Conservation (phyloP, 2,329 filamentous ascomycete species). For the Graphilbum sp. region DNA sequence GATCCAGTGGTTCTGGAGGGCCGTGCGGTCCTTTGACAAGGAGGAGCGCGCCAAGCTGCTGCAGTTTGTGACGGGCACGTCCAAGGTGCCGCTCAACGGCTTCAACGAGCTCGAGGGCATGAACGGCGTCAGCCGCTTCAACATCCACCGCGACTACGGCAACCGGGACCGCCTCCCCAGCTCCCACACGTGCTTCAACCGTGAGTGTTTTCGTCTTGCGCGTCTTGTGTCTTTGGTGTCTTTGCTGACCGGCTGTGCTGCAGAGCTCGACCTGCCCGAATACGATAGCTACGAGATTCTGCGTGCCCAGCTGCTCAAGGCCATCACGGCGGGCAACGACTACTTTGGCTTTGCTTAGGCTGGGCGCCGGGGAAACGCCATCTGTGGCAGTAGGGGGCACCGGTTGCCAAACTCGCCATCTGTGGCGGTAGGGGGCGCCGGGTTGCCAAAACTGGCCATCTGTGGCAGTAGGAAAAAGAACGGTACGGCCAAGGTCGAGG, state of each 20-base stretch:
- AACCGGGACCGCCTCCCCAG: slow-evolving; percentile 90
- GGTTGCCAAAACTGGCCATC: no score
- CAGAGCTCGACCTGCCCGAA: slow-evolving; percentile 94
- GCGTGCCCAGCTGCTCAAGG: slow-evolving; percentile 76
- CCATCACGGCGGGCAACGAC: slow-evolving; percentile 94
- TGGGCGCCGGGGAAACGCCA: no score
- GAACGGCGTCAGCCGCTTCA: slow-evolving; percentile 97
- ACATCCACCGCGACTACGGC: slow-evolving; percentile 95
- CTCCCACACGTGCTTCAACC: slow-evolving; percentile 98
- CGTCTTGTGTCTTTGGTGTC: not conserved
- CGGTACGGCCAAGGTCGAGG: no score
- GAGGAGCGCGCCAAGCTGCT: slow-evolving; percentile 94
- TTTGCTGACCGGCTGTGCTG: not conserved
- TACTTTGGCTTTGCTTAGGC: slow-evolving; percentile 84
- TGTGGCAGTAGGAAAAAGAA: no score
- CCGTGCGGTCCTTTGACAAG: slow-evolving; percentile 92
- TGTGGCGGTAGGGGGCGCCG: no score
- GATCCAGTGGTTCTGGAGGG: slow-evolving; percentile 99
- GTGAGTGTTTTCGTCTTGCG: slow-evolving; percentile 42
- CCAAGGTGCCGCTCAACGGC: slow-evolving; percentile 93
- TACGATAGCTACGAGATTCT: slow-evolving; percentile 92
- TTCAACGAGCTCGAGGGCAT: slow-evolving; percentile 99
- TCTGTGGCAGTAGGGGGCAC: no score
- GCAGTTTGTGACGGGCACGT: slow-evolving; percentile 96
- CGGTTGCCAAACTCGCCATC: no score